phyloP scores from a whole-genome alignment of 1,139 yeast species.

The Sugiyamaella castrensis region DNA sequence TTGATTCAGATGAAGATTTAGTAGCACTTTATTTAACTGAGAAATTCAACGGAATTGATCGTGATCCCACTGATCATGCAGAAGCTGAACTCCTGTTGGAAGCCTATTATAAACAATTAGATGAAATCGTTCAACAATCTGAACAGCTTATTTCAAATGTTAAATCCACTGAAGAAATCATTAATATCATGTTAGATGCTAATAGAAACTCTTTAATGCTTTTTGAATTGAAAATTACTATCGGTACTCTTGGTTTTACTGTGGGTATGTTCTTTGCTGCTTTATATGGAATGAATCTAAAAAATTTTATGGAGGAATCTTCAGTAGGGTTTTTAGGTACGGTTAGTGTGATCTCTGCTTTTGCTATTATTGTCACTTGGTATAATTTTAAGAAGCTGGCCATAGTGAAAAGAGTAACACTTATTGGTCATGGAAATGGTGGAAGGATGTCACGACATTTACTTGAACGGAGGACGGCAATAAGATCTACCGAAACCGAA shows the following conservation, averaged over 20 bases:
- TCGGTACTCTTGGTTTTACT: constrained; percentile 79
- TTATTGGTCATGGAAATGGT: constrained; percentile 28
- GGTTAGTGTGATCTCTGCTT: constrained; percentile 38
- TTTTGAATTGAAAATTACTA: constrained; percentile 77
- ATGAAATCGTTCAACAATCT: constrained; percentile 90
- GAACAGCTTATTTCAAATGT: constrained; percentile 80
- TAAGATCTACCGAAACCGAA: background rate
- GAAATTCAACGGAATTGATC: constrained; percentile 26
- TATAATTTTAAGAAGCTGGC: constrained; percentile 40
- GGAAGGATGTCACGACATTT: constrained; percentile 1
- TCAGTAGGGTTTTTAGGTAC: constrained; percentile 58
- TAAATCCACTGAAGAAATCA: constrained; percentile 89
- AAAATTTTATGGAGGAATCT: constrained; percentile 83
- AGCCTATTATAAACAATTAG: constrained; percentile 87
- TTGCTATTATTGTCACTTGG: constrained; percentile 39
- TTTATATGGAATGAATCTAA: constrained; percentile 91
- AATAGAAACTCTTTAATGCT: constrained; percentile 91
- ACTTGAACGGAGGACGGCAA: background rate
- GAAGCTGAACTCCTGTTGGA: constrained; percentile 88
- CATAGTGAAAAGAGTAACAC: constrained; percentile 45
- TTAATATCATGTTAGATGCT: constrained; percentile 87
- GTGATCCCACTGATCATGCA: constrained; percentile 32
- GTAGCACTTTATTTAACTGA: constrained; percentile 76
- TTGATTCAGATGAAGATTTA: constrained; percentile 85
- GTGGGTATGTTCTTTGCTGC: constrained; percentile 79